Evolutionary conservation across 2,329 filamentous ascomycete genomes (phyloP), one percentile per base, ranked within the genome.

Genomic region (Aspergillus sojae): DNA sequence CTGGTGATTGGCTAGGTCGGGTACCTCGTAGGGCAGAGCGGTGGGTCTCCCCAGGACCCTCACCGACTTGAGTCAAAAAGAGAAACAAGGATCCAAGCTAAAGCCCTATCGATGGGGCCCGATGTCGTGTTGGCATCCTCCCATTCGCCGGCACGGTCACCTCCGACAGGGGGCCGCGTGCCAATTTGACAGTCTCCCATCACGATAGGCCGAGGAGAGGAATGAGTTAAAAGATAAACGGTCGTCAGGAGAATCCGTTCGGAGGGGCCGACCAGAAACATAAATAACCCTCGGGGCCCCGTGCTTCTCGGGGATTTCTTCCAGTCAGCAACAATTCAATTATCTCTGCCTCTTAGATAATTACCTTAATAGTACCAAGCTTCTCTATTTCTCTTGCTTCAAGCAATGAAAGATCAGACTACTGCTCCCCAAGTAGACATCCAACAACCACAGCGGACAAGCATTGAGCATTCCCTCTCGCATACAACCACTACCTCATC

Each of bases 61-160:
- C 60, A 68, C 66, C 64, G 66, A 64, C 63, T 59, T 50, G 23
- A 32, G 58, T 19, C 58, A 32, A 50, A 32, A 50, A 4, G 45
- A 52, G 23, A 48, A 48, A 48, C 57, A 61, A 48, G 45, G 46
- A 23, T 34, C 45, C 60, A 16, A 66, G 53, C 68, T 71, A 69
- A 67, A 67, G 48, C 71, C 70, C 65, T 74, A 71, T 58, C 50
- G 56, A 71, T 73, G 71, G 71, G 61, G 57, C 58, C 54, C 12
- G 23, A 32, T 30, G 53, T 23, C 56, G 10, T 39, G 67, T 48
- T 70, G 68, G 68, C 68, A 62, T 32, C 52, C 14, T 54, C 58
- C 55, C 55, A 70, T 70, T 70, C 58, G 68, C 58, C 45, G 19
- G 21, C 32, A 14, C 45, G 48, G 61, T 34, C 61, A 59, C 43